Evolutionary conservation across 176 grass and related monocot genomes (phyloP), one percentile per base, ranked within the genome.

Genomic region (Paspalum notatum): DNA sequence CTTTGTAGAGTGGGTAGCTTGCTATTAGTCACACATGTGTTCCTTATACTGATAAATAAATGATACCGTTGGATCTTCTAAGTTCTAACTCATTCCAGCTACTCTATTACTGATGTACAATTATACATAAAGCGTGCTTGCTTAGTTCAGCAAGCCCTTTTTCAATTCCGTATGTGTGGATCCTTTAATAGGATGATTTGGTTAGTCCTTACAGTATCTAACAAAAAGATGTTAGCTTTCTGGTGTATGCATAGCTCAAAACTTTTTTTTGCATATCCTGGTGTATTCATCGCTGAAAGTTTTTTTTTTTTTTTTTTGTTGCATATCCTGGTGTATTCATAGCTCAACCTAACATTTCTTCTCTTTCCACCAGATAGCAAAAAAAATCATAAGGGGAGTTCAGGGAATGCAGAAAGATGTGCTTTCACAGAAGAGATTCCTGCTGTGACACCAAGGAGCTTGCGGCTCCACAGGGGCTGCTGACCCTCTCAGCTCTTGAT

Each of bases 331-430:
- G 4, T 94, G 87, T 50, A 85, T 94, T 44, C 54, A 59, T 73
- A 78, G 59, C 53, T 26, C 50, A 67, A 80, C 43, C 37, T 63
- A 5, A 75, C 53, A 5, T 68, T 54, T 66, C 1, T 68, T 68
- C 9, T 49, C 61, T 79, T 74, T 5, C 61, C 12, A 4, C 15
- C 82, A 85, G 77, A 41, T 26, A 82, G 66, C 20, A 32, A 15
- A 48, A 62, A 54, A 4, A 7, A 61, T 43, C 55, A 46, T 2
- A 32, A 80, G 18, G 16, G 72, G 77, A 87, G 58, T 75, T 84
- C 53, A 68, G 68, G 96, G 93, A 87, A 99, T 99, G 96, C 96
- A 76, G 92, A 95, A 99, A 99, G 74, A 99, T 99, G 96, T 99
- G 92, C 67, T 90, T 95, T 70, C 59, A 58, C 72, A 85, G 72